A percentile compares a stretch with the other conserved stretches of the same genome.
Conservation (phyloP, 192 early-diverging fungal genomes). For the Coemansia sp. region DNA sequence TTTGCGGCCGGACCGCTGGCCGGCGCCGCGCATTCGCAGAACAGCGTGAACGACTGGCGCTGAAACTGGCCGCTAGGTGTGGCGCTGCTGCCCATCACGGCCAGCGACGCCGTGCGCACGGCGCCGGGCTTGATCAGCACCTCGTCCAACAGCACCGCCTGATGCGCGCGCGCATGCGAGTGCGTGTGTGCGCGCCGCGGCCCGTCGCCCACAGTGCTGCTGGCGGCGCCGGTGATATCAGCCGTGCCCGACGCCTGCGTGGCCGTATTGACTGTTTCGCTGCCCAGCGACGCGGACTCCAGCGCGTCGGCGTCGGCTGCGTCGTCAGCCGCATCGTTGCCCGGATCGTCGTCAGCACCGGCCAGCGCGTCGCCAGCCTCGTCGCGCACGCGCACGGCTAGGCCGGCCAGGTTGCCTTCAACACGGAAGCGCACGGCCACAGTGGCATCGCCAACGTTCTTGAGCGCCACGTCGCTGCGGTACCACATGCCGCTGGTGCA, state of each 20-base stretch:
- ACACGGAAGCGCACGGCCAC: conserved; percentile 74
- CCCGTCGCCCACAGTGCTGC: conserved; percentile 1
- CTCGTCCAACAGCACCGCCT: conserved; percentile 67
- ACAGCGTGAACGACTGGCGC: conserved; percentile 68
- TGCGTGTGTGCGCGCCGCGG: conserved; percentile 1
- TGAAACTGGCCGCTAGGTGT: conserved; percentile 66
- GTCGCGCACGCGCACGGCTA: conserved; percentile 7
- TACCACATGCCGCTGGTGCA: conserved; percentile 90
- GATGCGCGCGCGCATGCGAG: conserved; percentile 8
- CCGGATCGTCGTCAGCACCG: conserved; percentile 5
- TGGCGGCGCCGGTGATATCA: background rate
- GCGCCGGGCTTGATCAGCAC: conserved; percentile 78
- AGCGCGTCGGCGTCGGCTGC: background rate
- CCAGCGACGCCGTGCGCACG: conserved; percentile 78
- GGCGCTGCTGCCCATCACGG: conserved; percentile 56
- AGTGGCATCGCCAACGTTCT: conserved; percentile 73
- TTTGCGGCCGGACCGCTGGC: conserved; percentile 39
- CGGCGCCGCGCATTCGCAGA: conserved; percentile 58
- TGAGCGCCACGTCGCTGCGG: conserved; percentile 73
- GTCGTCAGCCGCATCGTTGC: conserved; percentile 2
- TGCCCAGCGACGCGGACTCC: conserved; percentile 12
- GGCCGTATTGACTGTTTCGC: conserved; percentile 3
- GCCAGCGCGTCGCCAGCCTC: conserved; percentile 1
- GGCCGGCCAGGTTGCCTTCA: conserved; percentile 39
- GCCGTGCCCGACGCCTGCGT: conserved; percentile 1